Conservation (phyloP, 495 filamentous ascomycete species). For the Amniculicola lignicola region DNA sequence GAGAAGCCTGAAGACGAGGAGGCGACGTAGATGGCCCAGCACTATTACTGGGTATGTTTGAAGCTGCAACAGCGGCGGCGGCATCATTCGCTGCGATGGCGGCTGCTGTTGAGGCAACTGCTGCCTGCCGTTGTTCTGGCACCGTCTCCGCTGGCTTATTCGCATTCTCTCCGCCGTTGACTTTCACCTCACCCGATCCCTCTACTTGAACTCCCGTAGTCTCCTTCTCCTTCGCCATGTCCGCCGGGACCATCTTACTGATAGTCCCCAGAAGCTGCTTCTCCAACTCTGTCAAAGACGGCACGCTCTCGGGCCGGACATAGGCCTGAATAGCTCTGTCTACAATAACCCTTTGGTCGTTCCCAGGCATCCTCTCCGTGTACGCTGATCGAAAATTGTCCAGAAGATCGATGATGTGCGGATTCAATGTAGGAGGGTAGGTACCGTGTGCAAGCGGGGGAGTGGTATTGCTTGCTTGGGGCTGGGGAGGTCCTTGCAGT, state of each 20-base stretch:
- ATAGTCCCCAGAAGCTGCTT: not conserved
- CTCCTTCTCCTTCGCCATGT: not conserved
- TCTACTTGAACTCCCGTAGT: not conserved
- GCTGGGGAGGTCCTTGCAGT: not conserved
- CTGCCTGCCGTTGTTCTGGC: not conserved
- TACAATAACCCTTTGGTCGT: conserved; percentile 7
- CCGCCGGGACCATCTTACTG: not conserved
- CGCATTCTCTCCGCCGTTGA: not conserved
- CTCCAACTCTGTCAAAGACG: not conserved
- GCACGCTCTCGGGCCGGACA: not conserved
- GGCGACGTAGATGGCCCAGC: too few species aligned
- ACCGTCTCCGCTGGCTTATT: not conserved
- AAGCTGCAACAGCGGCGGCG: not conserved
- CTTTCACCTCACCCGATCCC: not conserved
- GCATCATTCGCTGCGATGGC: conserved; percentile 21
- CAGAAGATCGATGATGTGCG: conserved; percentile 20
- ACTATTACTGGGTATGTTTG: too few species aligned
- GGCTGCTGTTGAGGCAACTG: conserved; percentile 15
- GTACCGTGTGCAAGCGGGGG: too few species aligned
- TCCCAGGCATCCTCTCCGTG: too few species aligned
- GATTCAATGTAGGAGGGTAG: too few species aligned
- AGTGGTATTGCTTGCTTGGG: too few species aligned
- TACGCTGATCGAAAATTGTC: too few species aligned
- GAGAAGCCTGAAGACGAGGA: too few species aligned
- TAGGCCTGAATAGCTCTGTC: conserved; percentile 26